These are phyloP conservation scores for Coemansia sp. DNA, from an alignment of 192 early-diverging fungal species.

Conservation along the genomic window DNA sequence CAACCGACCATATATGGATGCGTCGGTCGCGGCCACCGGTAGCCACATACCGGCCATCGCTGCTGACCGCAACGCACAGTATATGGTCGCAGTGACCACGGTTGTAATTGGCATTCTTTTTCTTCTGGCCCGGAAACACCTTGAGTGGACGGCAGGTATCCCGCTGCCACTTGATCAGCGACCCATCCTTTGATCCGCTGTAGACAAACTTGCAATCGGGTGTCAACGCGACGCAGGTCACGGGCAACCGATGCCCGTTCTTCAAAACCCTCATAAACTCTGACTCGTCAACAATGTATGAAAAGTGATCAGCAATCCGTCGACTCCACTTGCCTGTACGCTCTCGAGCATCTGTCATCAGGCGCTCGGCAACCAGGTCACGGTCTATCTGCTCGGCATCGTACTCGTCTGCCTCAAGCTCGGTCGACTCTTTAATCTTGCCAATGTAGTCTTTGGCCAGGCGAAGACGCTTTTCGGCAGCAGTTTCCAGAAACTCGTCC, in stretches of 20 bases:
- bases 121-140: conserved; percentile 73
- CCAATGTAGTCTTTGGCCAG: conserved; percentile 92
- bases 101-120: conserved; percentile 58
- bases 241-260: conserved; percentile 70
- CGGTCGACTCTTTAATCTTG: conserved; percentile 62
- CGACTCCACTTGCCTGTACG: conserved; percentile 36
- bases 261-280: conserved; percentile 25
- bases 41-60: conserved; percentile 70
- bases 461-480: conserved; percentile 90
- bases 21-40: conserved; percentile 88
- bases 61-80: conserved; percentile 69
- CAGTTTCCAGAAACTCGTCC: conserved; percentile 77
- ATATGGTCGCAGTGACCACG: conserved; percentile 78
- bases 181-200: conserved; percentile 89
- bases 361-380: conserved; percentile 87
- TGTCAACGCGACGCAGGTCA: conserved; percentile 79
- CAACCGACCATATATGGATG: conserved; percentile 90
- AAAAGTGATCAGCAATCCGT: conserved; percentile 36
- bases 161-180: conserved; percentile 84
- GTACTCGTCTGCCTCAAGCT: conserved; percentile 69
- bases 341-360: conserved; percentile 73
- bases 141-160: conserved; percentile 69
- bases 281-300: conserved; percentile 25
- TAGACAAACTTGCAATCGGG: conserved; percentile 71
- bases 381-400: conserved; percentile 92